Base-by-base conservation (phyloP, 2,329 filamentous ascomycete species). In the Phaeosphaeriaceae sp. region DNA sequence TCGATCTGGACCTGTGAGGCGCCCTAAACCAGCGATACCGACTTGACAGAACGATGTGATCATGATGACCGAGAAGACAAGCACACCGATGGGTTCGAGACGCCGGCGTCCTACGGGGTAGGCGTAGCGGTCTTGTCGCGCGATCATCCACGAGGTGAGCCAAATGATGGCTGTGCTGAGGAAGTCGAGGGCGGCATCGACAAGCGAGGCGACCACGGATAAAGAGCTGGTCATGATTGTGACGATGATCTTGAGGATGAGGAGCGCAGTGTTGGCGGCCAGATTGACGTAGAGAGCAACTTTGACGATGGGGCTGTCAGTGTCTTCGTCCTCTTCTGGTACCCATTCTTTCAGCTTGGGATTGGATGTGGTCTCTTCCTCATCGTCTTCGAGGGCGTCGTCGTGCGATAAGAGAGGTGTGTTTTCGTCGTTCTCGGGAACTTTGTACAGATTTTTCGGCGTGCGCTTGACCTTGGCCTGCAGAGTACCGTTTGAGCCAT, bases 251-350 rank as follows among this genome's bases (percentile, higher is more conserved):
- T 97, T 97, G 60, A 92, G 87, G 7, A 85, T 85, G 2, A 97
- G 84, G 1, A 97, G 83, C 46, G 92, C 80, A 2, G 88, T 82
- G 73, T 97, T 97, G 58, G 93, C 93, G 22, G 86, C 79, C 50
- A 96, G 86, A 74, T 96, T 97, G 76, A 96, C 80, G 76, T 93
- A 94, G 70, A 98, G 95, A 44, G 94, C 94, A 21, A 95, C 73
- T n/a, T 89, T 90, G 50, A 97, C 93, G 50, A 97, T 87, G 17
- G 86, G 88, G 59, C 90, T 89, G 49, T 88, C 84, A 63, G 89
- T 92, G 71, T 93, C 90, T 2, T 93, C 85, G 57, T 89, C 90
- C 64, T 93, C 91, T 58, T 87, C 84, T 0, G 79, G 78, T 46
- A 91, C 89, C 55, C 91, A 85, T 76, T 88, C 89, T 8, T 90